A percentile compares a stretch with the other conserved stretches of the same genome.
These are phyloP conservation scores for Venturiaceae sp. DNA, from an alignment of 2,329 filamentous ascomycete species.

Conservation along the genomic window DNA sequence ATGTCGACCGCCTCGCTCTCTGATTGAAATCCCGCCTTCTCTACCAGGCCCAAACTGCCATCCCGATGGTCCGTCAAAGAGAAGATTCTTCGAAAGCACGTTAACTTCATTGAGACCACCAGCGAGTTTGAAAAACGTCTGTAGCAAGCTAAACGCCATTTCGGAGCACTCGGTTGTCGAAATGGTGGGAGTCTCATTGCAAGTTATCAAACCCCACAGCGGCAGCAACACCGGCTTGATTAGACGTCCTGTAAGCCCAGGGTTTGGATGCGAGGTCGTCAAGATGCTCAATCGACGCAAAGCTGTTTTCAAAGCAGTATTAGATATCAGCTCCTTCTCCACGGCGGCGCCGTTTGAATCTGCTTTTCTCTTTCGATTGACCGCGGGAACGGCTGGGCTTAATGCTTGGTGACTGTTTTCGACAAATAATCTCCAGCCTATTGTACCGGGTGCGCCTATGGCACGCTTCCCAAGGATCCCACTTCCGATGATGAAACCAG, in stretches of 20 bases:
- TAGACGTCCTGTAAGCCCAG: constrained; percentile 53
- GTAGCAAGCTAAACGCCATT: constrained; percentile 39
- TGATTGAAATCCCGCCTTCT: constrained; percentile 44
- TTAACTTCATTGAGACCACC: constrained; percentile 41
- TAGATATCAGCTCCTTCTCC: constrained; percentile 35
- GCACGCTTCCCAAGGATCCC: constrained; percentile 56
- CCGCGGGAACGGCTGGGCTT: constrained; percentile 21
- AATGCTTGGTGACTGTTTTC: constrained; percentile 46
- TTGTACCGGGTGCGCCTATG: constrained; percentile 51
- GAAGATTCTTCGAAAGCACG: constrained; percentile 43
- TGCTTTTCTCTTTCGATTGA: constrained; percentile 23
- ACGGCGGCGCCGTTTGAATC: constrained; percentile 31
- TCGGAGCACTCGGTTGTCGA: constrained; percentile 24
- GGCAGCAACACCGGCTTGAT: constrained; percentile 49
- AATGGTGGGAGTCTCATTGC: constrained; percentile 21
- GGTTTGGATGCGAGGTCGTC: constrained; percentile 55
- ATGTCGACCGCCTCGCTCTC: constrained; percentile 12
- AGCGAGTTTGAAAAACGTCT: constrained; percentile 48
- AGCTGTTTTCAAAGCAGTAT: constrained; percentile 38
- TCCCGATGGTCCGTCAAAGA: constrained; percentile 40
- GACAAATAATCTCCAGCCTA: constrained; percentile 54
- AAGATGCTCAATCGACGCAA: constrained; percentile 48
- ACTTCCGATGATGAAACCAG: constrained; percentile 54
- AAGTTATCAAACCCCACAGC: constrained; percentile 50
- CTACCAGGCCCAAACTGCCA: constrained; percentile 46